Evolutionary conservation across 83 land plant species (phyloP).

Genomic region (Diphasiastrum complanatum): DNA sequence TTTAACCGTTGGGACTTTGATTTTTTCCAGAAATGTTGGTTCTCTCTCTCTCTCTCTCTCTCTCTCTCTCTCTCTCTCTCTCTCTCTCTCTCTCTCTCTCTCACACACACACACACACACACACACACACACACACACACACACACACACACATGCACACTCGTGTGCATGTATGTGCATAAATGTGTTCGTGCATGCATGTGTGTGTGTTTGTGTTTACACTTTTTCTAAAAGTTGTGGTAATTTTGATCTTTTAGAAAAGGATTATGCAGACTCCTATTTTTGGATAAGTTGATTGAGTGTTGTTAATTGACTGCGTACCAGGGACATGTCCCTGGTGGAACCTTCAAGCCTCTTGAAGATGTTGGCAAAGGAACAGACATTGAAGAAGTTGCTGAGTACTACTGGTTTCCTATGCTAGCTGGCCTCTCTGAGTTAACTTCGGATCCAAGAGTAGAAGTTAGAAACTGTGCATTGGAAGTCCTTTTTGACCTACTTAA

Average conservation of each 20-base stretch:
- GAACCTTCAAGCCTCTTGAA: slow-evolving; percentile 64
- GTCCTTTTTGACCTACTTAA: slow-evolving; percentile 92
- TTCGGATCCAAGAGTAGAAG: slow-evolving; percentile 76
- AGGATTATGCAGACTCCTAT: no score
- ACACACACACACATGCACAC: no score
- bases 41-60: no score
- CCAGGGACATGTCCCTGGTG: slow-evolving; percentile 91
- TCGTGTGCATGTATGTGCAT: no score
- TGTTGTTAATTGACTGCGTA: slow-evolving; percentile 7
- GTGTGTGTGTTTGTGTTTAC: no score
- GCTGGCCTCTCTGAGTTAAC: slow-evolving; percentile 93
- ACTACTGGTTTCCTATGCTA: slow-evolving; percentile 97
- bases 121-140: no score
- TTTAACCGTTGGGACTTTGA: no score
- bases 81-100: background rate
- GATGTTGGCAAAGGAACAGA: slow-evolving; percentile 28
- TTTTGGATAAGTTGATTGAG: no score
- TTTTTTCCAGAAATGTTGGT: background rate
- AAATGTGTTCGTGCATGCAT: no score
- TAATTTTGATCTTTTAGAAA: no score
- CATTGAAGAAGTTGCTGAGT: slow-evolving; percentile 72
- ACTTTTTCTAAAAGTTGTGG: no score
- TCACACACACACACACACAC: no score
- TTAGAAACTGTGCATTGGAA: slow-evolving; percentile 91
- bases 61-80: background rate